Evolutionary conservation across 2,329 filamentous ascomycete species (phyloP).

Genomic region (Orbilia ellipsospora): DNA sequence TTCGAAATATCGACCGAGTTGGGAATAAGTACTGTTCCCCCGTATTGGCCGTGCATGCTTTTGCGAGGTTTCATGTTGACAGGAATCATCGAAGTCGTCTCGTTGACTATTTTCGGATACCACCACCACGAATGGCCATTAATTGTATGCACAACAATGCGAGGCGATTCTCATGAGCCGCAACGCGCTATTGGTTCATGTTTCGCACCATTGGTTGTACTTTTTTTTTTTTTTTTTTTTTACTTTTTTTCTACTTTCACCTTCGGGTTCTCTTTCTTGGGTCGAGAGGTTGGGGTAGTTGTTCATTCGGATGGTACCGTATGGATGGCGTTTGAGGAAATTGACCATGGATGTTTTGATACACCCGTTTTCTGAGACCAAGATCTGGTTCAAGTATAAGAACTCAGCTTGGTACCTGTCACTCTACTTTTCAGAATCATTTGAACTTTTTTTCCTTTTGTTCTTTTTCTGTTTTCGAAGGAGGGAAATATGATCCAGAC

Average conservation of each 20-base stretch:
- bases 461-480: constrained; percentile 19
- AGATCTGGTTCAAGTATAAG: constrained; percentile 32
- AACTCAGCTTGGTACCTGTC: constrained; percentile 10
- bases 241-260: neutral
- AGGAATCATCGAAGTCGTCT: constrained; percentile 38
- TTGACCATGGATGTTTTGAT: constrained; percentile 34
- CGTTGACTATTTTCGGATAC: constrained; percentile 51
- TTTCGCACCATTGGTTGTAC: constrained; percentile 17
- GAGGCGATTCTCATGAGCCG: constrained; percentile 42
- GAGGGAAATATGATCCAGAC: constrained; percentile 18
- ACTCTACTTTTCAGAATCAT: constrained; percentile 8
- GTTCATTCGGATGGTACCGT: neutral
- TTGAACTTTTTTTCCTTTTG: constrained; percentile 5
- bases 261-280: no score
- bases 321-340: constrained; percentile 15
- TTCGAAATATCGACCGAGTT: no score
- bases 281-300: constrained; percentile 17
- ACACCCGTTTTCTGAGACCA: neutral
- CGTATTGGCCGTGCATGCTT: constrained; percentile 18
- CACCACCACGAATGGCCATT: constrained; percentile 1
- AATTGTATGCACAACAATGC: constrained; percentile 9
- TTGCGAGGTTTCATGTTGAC: constrained; percentile 51
- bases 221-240: neutral
- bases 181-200: constrained; percentile 15
- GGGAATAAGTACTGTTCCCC: no score